phyloP scores from a whole-genome alignment of 176 grass and related monocot genomes.

The Avena sativa region DNA sequence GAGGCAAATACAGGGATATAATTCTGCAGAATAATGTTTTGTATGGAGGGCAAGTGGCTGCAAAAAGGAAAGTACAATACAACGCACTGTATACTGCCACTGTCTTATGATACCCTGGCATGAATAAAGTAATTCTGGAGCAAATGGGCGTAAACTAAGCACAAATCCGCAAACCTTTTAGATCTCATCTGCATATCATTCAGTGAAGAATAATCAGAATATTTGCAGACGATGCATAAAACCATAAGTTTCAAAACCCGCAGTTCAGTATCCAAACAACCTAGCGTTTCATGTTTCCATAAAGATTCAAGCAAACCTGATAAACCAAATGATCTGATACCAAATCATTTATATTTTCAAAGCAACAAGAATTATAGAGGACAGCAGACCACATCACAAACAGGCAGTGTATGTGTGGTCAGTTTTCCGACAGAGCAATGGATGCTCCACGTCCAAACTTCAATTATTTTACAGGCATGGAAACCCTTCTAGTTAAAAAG shows the following conservation, averaged over 20 bases:
- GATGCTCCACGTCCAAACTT: constrained; percentile 3
- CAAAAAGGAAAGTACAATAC: background rate
- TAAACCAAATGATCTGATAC: background rate
- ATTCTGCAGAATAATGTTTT: background rate
- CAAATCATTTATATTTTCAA: background rate
- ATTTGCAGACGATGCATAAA: background rate
- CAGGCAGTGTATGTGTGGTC: background rate
- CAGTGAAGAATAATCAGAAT: background rate
- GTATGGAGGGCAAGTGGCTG: background rate
- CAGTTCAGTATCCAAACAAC: background rate
- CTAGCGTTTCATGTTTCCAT: background rate
- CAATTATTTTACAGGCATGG: background rate
- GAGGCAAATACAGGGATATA: background rate
- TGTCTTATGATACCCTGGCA: background rate
- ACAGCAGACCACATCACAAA: background rate
- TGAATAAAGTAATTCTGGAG: background rate
- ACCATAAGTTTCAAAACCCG: background rate
- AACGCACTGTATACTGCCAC: background rate
- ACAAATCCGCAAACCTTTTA: background rate
- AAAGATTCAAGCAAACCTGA: background rate
- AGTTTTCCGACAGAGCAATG: background rate
- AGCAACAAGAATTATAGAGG: background rate
- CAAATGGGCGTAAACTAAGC: background rate
- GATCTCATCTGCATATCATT: background rate
- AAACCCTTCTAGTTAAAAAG: background rate